These are phyloP conservation scores for Pisolithus orientalis DNA, from an alignment of 768 basidiomycete species.

Conservation along the genomic window DNA sequence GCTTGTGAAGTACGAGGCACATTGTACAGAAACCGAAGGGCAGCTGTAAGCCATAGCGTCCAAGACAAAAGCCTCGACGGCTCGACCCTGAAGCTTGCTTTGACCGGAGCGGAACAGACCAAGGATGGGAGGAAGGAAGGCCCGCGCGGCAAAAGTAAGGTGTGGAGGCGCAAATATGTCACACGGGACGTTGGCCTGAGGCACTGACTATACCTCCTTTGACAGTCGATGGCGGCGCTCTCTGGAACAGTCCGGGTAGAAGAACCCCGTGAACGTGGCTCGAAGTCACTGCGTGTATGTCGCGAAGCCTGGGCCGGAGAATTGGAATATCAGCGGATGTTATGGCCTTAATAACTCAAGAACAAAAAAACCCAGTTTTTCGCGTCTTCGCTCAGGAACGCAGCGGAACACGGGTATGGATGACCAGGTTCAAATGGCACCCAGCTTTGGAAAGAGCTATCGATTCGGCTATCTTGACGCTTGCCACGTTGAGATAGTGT, in stretches of 20 bases:
- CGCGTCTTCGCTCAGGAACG: neutral
- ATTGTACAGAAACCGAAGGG: neutral
- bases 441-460: too few species aligned
- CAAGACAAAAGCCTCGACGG: neutral
- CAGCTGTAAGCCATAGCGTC: neutral
- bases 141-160: neutral
- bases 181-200: neutral
- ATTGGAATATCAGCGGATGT: neutral
- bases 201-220: neutral
- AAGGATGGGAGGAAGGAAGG: neutral
- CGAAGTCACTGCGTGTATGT: neutral
- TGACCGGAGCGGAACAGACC: neutral
- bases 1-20: neutral
- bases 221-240: neutral
- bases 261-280: neutral
- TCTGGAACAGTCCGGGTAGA: slow-evolving; percentile 2
- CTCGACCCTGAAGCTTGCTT: neutral
- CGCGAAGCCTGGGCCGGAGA: neutral
- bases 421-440: too few species aligned
- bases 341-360: neutral
- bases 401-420: too few species aligned
- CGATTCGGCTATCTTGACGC: too few species aligned
- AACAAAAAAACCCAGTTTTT: neutral
- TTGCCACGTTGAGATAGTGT: too few species aligned
- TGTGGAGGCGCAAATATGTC: slow-evolving; percentile 1